Percentiles rank a stretch among this genome's conserved stretches.
These are phyloP conservation scores for Meripilus lineatus DNA, from an alignment of 1,284 basidiomycete species.

Conservation along the genomic window DNA sequence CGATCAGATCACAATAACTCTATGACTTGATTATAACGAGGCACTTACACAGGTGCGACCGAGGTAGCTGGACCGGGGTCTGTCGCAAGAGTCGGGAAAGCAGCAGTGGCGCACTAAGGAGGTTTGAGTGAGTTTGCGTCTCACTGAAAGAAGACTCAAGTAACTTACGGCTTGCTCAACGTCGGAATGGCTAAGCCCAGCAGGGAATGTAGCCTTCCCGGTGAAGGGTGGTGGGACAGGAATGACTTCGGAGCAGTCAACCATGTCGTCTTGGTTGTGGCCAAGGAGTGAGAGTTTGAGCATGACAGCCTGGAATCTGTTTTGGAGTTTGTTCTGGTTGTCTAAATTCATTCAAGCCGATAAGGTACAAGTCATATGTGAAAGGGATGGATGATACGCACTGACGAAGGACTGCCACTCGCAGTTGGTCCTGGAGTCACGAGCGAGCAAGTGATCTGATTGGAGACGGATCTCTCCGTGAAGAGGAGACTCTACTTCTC, in stretches of 20 bases:
- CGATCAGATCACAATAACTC: too few relatives aligned
- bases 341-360: constrained; percentile 1
- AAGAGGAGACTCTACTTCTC: constrained; percentile 27
- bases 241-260: constrained; percentile 8
- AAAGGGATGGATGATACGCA: constrained; percentile 2
- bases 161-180: constrained; percentile 11
- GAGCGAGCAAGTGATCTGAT: constrained; percentile 27
- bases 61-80: constrained; percentile 19
- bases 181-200: constrained; percentile 6
- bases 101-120: constrained; percentile 12
- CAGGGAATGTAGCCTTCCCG: constrained; percentile 5
- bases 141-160: too few relatives aligned
- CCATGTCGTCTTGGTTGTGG: not conserved
- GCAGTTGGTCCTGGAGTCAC: constrained; percentile 30
- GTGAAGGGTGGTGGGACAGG: constrained; percentile 3
- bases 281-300: constrained; percentile 8
- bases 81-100: constrained; percentile 12
- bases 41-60: constrained; percentile 19
- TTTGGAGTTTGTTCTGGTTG: constrained; percentile 10
- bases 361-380: not conserved
- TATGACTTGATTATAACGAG: too few relatives aligned
- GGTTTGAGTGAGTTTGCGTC: too few relatives aligned
- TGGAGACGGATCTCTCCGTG: constrained; percentile 31
- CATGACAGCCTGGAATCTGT: constrained; percentile 8
- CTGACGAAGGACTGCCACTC: constrained; percentile 32